Evolutionary conservation across 345 rosid genomes (phyloP).

Genomic region (Anastatica hierochuntica): DNA sequence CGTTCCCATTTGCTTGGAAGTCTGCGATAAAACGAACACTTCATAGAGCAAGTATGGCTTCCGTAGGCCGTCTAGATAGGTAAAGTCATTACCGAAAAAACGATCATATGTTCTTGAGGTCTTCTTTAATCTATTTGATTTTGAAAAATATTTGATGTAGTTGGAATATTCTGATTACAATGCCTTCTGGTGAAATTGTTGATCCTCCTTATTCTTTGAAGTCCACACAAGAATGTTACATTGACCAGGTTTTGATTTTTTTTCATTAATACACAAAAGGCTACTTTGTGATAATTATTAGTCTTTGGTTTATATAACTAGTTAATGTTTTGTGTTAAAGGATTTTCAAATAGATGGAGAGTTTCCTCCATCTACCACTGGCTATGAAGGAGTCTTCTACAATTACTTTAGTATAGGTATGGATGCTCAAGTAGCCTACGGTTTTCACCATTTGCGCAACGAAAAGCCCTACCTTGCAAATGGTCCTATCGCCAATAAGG

Average conservation of each 20-base stretch:
- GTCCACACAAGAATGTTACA: constrained; percentile 44
- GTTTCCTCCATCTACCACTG: constrained; percentile 41
- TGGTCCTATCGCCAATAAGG: constrained; percentile 96
- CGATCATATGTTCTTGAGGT: not conserved
- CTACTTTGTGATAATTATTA: constrained; percentile 15
- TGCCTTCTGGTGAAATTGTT: constrained; percentile 55
- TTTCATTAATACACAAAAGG: not conserved
- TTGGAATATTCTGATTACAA: constrained; percentile 63
- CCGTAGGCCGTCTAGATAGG: constrained; percentile 75
- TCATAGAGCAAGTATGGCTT: constrained; percentile 44
- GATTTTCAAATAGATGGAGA: constrained; percentile 53
- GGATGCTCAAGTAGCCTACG: constrained; percentile 99
- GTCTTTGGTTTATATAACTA: not conserved
- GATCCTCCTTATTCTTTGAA: constrained; percentile 75
- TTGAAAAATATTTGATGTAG: constrained; percentile 32
- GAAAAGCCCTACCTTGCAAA: constrained; percentile 91
- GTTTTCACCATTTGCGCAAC: constrained; percentile 91
- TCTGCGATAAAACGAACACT: constrained; percentile 77
- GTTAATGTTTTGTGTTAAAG: constrained; percentile 9
- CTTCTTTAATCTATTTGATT: not conserved
- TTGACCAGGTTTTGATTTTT: constrained; percentile 44
- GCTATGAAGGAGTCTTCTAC: constrained; percentile 81
- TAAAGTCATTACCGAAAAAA: no score
- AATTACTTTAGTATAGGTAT: constrained; percentile 97
- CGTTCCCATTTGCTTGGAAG: constrained; percentile 95